Base-by-base conservation (phyloP, 352 stramenopile species). In the Phytopythium helicoides region DNA sequence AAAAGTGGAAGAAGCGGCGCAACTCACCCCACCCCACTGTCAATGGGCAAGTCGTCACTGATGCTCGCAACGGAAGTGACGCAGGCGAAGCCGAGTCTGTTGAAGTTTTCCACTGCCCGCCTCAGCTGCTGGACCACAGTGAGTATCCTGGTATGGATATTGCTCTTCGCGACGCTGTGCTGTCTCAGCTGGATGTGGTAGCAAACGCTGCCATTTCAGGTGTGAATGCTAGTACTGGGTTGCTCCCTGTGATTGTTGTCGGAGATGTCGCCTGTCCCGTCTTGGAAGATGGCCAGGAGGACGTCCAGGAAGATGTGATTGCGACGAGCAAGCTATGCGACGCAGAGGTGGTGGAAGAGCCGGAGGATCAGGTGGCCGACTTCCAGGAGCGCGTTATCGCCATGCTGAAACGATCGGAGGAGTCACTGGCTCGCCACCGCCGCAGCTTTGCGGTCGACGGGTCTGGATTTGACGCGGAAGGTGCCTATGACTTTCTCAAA, bases 401-500 rank as follows among this genome's bases (percentile, higher is more conserved):
- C 28, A 85, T 83, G 68, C 52, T 86, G 12, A 58, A 73, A 52
- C 68, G 62, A 23, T 86, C 70, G 41, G 75, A 85, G 54, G 62
- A 81, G 46, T 48, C 51, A 19, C 74, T 73, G 26, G 57, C 62
- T 23, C 58, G 63, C 19, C 67, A 79, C 42, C 77, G 74, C 7
- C 57, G 66, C 25, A 85, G 71, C 56, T 88, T 87, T 34, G 42
- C 73, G 26, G 60, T 76, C 22, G 54, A 69, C 9, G 34, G 54
- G 23, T 86, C 78, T 23, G 61, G 61, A n/a, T 87, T 86, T 60
- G 70, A 89, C 47, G 78, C 78, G 16, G 61, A 58, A 34, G 59
- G 56, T 16, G 70, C 67, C 45, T 86, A 86, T 54, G 71, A 84
- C 56, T 87, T 89, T 54, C 74, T 89, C 68, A 89, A 89, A 44